Evolutionary conservation across 345 rosid genomes (phyloP).

Genomic region (Acer saccharum): DNA sequence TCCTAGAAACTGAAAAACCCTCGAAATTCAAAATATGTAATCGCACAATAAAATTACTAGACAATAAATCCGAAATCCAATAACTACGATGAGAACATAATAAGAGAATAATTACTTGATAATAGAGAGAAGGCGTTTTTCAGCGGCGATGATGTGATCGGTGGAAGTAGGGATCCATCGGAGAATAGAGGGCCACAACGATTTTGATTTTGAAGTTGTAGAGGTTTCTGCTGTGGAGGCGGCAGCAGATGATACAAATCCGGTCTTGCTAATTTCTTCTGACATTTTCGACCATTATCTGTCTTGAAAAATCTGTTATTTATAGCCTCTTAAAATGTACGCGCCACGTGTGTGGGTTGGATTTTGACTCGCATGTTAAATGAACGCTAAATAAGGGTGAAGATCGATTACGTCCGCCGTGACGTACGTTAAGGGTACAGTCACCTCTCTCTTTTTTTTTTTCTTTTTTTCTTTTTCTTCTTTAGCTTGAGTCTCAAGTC

Average conservation of each 20-base stretch:
- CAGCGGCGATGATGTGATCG: constrained; percentile 86
- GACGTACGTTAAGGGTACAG: background rate
- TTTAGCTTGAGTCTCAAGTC: background rate
- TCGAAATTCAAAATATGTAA: background rate
- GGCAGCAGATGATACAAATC: constrained; percentile 43
- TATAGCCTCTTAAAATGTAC: background rate
- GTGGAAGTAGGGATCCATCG: constrained; percentile 99
- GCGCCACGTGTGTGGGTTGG: background rate
- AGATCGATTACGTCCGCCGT: constrained; percentile 1
- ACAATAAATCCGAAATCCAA: background rate
- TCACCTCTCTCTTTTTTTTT: background rate
- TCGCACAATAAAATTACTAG: background rate
- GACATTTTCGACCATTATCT: constrained; percentile 55
- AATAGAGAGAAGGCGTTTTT: constrained; percentile 88
- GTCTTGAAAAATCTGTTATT: background rate
- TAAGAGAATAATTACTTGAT: constrained; percentile 53
- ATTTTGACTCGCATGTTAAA: background rate
- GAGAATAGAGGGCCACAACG: constrained; percentile 80
- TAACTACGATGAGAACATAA: background rate
- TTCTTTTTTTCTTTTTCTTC: background rate
- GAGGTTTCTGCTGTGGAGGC: constrained; percentile 40
- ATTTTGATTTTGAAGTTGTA: constrained; percentile 50
- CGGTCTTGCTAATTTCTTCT: constrained; percentile 55
- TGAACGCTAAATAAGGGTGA: too few relatives aligned
- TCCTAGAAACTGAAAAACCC: background rate